Percentiles rank a stretch among this genome's conserved stretches.
Evolutionary conservation across 2,329 filamentous ascomycete species (phyloP).

Genomic region (Sporothrix inflata): DNA sequence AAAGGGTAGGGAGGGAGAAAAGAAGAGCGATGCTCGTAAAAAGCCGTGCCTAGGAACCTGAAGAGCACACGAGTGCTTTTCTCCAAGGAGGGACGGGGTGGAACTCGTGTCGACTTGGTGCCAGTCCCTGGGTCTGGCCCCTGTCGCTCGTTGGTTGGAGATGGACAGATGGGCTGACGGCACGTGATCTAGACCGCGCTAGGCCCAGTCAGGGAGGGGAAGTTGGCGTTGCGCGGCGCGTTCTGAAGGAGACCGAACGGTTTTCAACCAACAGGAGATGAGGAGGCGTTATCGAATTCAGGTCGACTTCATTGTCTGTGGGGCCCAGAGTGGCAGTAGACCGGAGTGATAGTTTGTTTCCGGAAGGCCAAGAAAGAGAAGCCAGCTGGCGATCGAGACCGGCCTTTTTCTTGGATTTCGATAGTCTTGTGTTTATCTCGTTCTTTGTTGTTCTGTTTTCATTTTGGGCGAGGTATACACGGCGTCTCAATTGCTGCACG

Average conservation of each 20-base stretch:
- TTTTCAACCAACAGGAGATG: conserved; percentile 13
- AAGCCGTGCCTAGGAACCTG: background rate
- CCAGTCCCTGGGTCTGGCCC: conserved; percentile 14
- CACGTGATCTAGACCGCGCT: conserved; percentile 7
- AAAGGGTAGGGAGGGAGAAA: background rate
- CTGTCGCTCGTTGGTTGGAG: background rate
- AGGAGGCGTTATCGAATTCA: conserved; percentile 9
- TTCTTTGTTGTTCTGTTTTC: background rate
- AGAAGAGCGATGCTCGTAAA: background rate
- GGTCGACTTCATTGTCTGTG: background rate
- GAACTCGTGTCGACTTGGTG: conserved; percentile 19
- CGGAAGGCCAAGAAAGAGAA: conserved; percentile 5
- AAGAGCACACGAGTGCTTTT: conserved; percentile 25
- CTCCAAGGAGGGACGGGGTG: conserved; percentile 20
- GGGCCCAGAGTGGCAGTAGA: background rate
- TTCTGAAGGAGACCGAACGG: background rate
- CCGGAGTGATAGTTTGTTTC: conserved; percentile 11
- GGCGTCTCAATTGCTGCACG: background rate
- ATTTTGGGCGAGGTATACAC: background rate
- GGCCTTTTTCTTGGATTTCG: background rate
- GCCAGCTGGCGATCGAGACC: background rate
- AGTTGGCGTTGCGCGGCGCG: background rate
- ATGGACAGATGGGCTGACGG: background rate
- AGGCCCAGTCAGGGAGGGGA: background rate
- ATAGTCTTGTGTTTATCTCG: background rate